A percentile compares a stretch with the other conserved stretches of the same genome.
Evolutionary conservation across 805 yeast species (phyloP).

Genomic region (Alloascoidea hylecoeti): DNA sequence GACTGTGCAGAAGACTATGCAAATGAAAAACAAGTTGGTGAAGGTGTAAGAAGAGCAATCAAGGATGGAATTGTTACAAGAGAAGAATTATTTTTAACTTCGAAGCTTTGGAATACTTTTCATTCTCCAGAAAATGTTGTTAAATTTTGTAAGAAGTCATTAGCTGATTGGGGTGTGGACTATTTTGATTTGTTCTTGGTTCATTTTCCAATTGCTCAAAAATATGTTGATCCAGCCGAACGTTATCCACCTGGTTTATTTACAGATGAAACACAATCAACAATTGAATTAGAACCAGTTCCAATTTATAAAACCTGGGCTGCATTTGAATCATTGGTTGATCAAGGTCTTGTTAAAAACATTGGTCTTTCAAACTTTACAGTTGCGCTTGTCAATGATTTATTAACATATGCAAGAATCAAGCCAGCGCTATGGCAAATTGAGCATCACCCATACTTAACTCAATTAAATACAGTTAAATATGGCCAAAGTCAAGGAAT

Average conservation of each 20-base stretch:
- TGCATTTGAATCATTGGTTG: slow-evolving; percentile 36
- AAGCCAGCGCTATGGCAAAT: slow-evolving; percentile 36
- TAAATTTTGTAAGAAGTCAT: slow-evolving; percentile 46
- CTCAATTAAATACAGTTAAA: slow-evolving; percentile 27
- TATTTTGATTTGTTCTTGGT: slow-evolving; percentile 53
- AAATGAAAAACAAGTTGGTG: slow-evolving; percentile 56
- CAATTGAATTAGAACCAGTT: slow-evolving; percentile 23
- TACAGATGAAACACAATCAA: too few relatives aligned
- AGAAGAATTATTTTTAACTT: slow-evolving; percentile 65
- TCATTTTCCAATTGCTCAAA: slow-evolving; percentile 58
- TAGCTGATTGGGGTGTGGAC: slow-evolving; percentile 67
- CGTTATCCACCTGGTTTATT: slow-evolving; percentile 71
- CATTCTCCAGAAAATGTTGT: slow-evolving; percentile 32
- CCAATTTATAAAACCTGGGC: slow-evolving; percentile 36
- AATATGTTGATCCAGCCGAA: slow-evolving; percentile 65
- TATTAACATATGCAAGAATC: slow-evolving; percentile 28
- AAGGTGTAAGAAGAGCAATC: slow-evolving; percentile 46
- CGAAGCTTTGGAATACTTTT: slow-evolving; percentile 80
- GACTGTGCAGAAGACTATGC: slow-evolving; percentile 64
- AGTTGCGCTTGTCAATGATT: slow-evolving; percentile 30
- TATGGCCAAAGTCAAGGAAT: slow-evolving; percentile 24
- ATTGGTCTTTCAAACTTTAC: slow-evolving; percentile 39
- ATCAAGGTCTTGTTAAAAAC: slow-evolving; percentile 27
- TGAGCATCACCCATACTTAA: slow-evolving; percentile 43
- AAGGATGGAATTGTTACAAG: slow-evolving; percentile 38